Conservation (phyloP, 164 flowering plant genomes). For the Vitis rupestris region DNA sequence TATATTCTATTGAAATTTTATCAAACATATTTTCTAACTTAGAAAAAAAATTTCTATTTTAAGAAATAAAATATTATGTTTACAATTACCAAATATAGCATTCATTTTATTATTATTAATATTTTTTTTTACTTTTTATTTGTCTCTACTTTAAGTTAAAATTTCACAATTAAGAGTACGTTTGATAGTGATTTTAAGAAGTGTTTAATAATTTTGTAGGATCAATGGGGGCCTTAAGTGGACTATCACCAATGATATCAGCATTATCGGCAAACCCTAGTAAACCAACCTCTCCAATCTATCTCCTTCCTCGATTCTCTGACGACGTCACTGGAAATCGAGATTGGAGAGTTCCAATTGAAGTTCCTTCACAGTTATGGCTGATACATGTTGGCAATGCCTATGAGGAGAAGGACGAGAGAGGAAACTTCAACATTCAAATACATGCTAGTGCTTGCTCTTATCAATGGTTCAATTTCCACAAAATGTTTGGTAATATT, state of each 20-base stretch:
- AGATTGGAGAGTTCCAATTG: slow-evolving; percentile 75
- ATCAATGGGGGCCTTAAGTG: slow-evolving; percentile 70
- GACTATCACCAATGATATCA: slow-evolving; percentile 88
- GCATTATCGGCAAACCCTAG: slow-evolving; percentile 72
- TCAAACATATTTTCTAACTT: too few relatives aligned
- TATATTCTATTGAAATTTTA: too few relatives aligned
- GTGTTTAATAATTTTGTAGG: slow-evolving; percentile 34
- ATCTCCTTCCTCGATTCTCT: slow-evolving; percentile 74
- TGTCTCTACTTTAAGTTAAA: too few relatives aligned
- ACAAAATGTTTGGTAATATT: slow-evolving; percentile 74
- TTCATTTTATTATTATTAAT: too few relatives aligned
- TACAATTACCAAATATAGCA: too few relatives aligned
- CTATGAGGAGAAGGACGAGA: slow-evolving; percentile 38
- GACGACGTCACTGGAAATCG: slow-evolving; percentile 8
- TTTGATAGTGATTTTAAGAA: too few relatives aligned
- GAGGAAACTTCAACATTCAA: slow-evolving; percentile 53
- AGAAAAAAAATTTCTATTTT: too few relatives aligned
- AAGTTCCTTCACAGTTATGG: slow-evolving; percentile 81
- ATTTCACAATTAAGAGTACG: rapidly evolving
- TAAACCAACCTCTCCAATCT: slow-evolving; percentile 66
- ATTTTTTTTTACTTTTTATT: too few relatives aligned
- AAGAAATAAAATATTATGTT: too few relatives aligned
- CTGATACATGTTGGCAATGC: slow-evolving; percentile 79
- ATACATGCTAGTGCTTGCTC: slow-evolving; percentile 76
- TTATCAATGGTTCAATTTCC: slow-evolving; percentile 89